Percentiles rank a stretch among this genome's conserved stretches.
Evolutionary conservation across 768 basidiomycete genomes (phyloP).

Genomic region (Pulveroboletus frians): DNA sequence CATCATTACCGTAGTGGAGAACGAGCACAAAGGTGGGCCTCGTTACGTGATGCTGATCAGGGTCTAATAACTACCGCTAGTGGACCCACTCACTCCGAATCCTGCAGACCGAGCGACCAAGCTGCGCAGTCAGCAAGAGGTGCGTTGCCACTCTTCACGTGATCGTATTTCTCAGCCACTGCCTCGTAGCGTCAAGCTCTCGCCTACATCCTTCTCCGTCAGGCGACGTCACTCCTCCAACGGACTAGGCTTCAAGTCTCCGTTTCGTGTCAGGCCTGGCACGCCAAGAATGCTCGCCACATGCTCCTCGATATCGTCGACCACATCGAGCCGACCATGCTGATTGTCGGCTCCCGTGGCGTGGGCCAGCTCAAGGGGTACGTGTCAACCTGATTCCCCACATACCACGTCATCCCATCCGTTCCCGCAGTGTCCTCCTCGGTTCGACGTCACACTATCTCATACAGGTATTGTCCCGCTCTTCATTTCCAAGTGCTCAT

Average conservation of each 20-base stretch:
- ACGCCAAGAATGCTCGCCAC: slow-evolving; percentile 91
- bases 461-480: slow-evolving; percentile 52
- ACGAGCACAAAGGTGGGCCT: slow-evolving; percentile 75
- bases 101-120: slow-evolving; percentile 72
- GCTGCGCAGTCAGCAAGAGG: slow-evolving; percentile 88
- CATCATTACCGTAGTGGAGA: slow-evolving; percentile 88
- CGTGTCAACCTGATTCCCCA: slow-evolving; percentile 16
- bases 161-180: slow-evolving; percentile 10
- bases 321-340: slow-evolving; percentile 80
- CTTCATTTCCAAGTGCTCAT: neutral
- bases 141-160: slow-evolving; percentile 29
- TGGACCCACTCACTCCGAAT: slow-evolving; percentile 66
- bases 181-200: slow-evolving; percentile 71
- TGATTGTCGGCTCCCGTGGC: slow-evolving; percentile 94
- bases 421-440: slow-evolving; percentile 64
- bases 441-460: slow-evolving; percentile 95
- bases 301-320: slow-evolving; percentile 92
- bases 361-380: slow-evolving; percentile 84
- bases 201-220: slow-evolving; percentile 83
- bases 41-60: neutral
- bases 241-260: slow-evolving; percentile 85
- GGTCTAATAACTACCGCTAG: slow-evolving; percentile 30
- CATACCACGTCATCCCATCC: neutral
- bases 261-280: slow-evolving; percentile 91
- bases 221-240: slow-evolving; percentile 84